phyloP scores from a whole-genome alignment of 345 rosid species.

The Conringia planisiliqua region DNA sequence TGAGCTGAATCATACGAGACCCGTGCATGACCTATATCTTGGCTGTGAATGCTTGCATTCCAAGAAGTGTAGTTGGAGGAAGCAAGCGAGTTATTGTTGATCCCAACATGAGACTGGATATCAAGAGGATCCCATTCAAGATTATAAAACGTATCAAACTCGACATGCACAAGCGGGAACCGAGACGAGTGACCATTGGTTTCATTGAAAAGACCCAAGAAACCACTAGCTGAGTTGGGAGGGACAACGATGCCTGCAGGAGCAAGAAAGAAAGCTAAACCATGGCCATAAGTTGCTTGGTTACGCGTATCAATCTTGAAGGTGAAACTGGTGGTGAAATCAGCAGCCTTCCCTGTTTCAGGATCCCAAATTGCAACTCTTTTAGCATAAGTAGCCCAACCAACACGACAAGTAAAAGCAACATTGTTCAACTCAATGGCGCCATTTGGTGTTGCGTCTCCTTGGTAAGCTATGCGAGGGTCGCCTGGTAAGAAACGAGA shows the following conservation, averaged over 20 bases:
- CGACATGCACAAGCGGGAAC: neutral
- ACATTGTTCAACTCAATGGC: neutral
- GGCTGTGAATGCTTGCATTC: neutral
- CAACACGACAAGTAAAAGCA: neutral
- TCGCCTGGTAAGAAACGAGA: neutral
- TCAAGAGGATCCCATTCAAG: neutral
- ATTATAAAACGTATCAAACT: neutral
- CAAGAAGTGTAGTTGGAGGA: neutral
- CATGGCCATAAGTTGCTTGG: neutral
- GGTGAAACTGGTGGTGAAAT: neutral
- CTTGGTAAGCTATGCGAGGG: neutral
- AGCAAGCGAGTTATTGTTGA: neutral
- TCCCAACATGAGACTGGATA: neutral
- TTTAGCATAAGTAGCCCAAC: neutral
- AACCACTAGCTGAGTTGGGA: neutral
- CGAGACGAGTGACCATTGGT: neutral
- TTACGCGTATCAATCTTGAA: neutral
- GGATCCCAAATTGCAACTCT: neutral
- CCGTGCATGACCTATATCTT: neutral
- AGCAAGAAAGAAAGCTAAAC: neutral
- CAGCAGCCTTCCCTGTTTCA: neutral
- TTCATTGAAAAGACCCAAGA: neutral
- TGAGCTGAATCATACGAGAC: neutral
- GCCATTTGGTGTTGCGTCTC: conserved; percentile 1
- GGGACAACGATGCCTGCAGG: neutral